Evolutionary conservation across 169 alveolate species (phyloP), one percentile per base, ranked within the genome.

Genomic region (Plasmodium fragile): DNA sequence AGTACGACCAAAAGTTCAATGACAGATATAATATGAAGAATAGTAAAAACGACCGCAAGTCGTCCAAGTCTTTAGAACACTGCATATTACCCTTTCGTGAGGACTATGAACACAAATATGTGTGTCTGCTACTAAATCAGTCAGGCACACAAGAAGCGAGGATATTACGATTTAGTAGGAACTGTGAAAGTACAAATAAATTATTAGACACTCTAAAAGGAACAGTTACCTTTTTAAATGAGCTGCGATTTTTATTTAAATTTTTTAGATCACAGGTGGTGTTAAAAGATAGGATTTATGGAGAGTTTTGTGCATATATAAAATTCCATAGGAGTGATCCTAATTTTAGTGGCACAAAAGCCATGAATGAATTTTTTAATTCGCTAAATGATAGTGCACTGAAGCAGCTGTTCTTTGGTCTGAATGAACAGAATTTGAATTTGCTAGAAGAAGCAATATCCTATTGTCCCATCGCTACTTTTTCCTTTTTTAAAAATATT

Each of bases 371-470:
- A 85, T 85, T 85, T 45, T 85, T 85, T 85, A 85, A 75, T 69
- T 85, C 93, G 13, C 79, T 85, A 73, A 85, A 85, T 75, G 93
- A 85, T 30, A 85, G 69, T 73, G 93, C 93, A 49, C 16, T 85
- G 11, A 75, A 85, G 43, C 78, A 75, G 25, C 69, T 85, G 13
- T 85, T 85, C 65, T 75, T 85, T 73, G 93, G 93, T 6, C 65
- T 85, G 69, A 85, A 75, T 85, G 93, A 85, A 52, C 72, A 59
- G 34, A 69, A 85, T 69, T 73, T 85, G 59, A 85, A 85, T 75
- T 75, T 85, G 41, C 79, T 85, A 28, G 93, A 85, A 73, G 93
- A 85, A 75, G 93, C 93, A n/a, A 85, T 85, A 39, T 85, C 93
- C 65, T 85, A 85, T 32, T 85, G 93, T 18, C 93, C 93, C 16